Conservation (phyloP, 2,329 filamentous ascomycete genomes). For the Colletotrichum magnum region DNA sequence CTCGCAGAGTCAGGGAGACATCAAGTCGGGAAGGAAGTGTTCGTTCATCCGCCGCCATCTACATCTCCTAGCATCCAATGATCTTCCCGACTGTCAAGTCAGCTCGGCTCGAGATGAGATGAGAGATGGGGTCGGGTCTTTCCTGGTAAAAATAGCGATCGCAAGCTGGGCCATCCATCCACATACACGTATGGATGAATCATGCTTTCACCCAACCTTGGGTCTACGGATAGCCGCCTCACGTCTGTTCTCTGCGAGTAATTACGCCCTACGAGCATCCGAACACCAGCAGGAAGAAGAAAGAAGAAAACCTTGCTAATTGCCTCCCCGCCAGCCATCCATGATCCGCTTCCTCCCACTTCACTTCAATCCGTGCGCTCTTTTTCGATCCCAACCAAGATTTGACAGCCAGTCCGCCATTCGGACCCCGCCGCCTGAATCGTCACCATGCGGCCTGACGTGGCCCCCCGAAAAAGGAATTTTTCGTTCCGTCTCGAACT, state of each 20-base stretch:
- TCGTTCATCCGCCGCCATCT: too few species aligned
- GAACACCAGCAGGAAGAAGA: not conserved
- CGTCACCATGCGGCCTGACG: conserved; percentile 15
- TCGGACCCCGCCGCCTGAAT: conserved; percentile 9
- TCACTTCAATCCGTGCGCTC: conserved; percentile 9
- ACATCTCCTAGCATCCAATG: not conserved
- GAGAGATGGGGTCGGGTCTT: conserved; percentile 3
- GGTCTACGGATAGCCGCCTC: not conserved
- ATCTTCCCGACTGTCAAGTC: conserved; percentile 18
- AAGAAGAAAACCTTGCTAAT: conserved; percentile 2
- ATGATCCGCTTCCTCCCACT: conserved; percentile 8
- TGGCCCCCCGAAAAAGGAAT: conserved; percentile 15
- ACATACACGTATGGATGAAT: too few species aligned
- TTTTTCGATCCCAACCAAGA: conserved; percentile 10
- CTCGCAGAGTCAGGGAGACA: too few species aligned
- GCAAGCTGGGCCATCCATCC: conserved; percentile 22
- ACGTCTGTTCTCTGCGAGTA: conserved; percentile 8
- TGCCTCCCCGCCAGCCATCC: not conserved
- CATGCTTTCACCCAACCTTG: conserved; percentile 1
- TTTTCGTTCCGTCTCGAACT: conserved; percentile 13
- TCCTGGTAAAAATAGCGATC: conserved; percentile 23
- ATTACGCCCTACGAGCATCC: not conserved
- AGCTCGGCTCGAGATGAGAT: not conserved
- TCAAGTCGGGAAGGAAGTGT: too few species aligned
- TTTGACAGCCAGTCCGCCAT: conserved; percentile 17